Evolutionary conservation across 441 rosid genomes (phyloP).

Genomic region (Melastoma candidum): DNA sequence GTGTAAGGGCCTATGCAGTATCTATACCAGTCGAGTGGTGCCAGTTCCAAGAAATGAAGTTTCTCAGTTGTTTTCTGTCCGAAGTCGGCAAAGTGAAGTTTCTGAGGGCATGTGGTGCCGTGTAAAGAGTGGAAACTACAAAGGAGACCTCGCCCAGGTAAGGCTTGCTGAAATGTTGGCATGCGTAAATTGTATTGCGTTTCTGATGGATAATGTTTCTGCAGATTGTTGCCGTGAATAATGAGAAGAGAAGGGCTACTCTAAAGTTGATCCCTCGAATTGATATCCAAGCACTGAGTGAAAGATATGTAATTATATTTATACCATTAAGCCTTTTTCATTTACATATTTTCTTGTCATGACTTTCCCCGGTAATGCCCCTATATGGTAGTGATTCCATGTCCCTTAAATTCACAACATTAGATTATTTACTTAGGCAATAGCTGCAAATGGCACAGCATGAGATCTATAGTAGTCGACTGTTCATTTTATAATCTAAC

Average conservation of each 20-base stretch:
- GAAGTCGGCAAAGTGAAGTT: slow-evolving; percentile 36
- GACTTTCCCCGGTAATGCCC: neutral
- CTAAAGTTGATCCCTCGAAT: slow-evolving; percentile 89
- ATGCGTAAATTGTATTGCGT: slow-evolving; percentile 7
- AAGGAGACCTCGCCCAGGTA: slow-evolving; percentile 94
- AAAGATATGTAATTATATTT: slow-evolving; percentile 52
- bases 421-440: too few species aligned
- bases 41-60: slow-evolving; percentile 57
- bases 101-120: slow-evolving; percentile 80
- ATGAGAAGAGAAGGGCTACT: slow-evolving; percentile 49
- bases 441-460: too few species aligned
- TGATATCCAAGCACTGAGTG: slow-evolving; percentile 66
- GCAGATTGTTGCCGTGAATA: slow-evolving; percentile 77
- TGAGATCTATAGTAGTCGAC: too few species aligned
- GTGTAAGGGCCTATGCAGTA: slow-evolving; percentile 52
- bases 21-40: slow-evolving; percentile 51
- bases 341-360: neutral
- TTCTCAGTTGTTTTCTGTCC: slow-evolving; percentile 46
- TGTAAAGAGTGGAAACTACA: slow-evolving; percentile 80
- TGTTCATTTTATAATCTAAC: too few species aligned
- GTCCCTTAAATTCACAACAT: too few species aligned
- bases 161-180: slow-evolving; percentile 8
- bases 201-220: slow-evolving; percentile 15
- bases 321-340: neutral
- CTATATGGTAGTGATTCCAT: too few species aligned